Conservation (phyloP, 768 basidiomycete genomes). For the Cytidiella melzeri region DNA sequence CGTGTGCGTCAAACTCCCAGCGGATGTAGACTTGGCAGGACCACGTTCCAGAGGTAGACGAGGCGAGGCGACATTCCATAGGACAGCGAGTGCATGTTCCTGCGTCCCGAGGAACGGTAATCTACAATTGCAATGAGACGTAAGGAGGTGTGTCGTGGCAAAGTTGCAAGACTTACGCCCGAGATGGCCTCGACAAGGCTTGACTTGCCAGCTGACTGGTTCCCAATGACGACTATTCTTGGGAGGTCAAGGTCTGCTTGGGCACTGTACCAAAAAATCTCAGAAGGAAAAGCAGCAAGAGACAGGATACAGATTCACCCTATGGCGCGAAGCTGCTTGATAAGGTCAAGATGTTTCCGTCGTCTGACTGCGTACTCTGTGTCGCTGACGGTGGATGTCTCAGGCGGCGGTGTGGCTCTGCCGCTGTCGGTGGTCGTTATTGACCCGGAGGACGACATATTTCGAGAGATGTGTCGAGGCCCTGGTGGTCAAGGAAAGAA, state of each 20-base stretch:
- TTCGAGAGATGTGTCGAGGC: too few species aligned
- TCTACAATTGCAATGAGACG: conserved; percentile 21
- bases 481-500: too few species aligned
- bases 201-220: conserved; percentile 45
- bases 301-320: conserved; percentile 20
- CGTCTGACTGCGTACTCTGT: conserved; percentile 8
- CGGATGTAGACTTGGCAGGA: conserved; percentile 37
- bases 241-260: conserved; percentile 43
- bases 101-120: conserved; percentile 42
- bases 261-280: conserved; percentile 20
- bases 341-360: conserved; percentile 13
- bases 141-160: neutral
- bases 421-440: too few species aligned
- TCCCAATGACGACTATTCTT: conserved; percentile 44
- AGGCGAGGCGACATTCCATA: conserved; percentile 29
- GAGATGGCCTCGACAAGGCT: conserved; percentile 45
- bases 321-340: conserved; percentile 14
- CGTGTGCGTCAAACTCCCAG: conserved; percentile 30
- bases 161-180: conserved; percentile 24
- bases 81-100: conserved; percentile 42
- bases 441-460: too few species aligned
- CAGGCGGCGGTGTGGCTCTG: too few species aligned
- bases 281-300: neutral
- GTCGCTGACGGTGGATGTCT: neutral
- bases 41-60: conserved; percentile 22